Base-by-base conservation (phyloP, 2,329 filamentous ascomycete species). In the Cladosporium phlei region DNA sequence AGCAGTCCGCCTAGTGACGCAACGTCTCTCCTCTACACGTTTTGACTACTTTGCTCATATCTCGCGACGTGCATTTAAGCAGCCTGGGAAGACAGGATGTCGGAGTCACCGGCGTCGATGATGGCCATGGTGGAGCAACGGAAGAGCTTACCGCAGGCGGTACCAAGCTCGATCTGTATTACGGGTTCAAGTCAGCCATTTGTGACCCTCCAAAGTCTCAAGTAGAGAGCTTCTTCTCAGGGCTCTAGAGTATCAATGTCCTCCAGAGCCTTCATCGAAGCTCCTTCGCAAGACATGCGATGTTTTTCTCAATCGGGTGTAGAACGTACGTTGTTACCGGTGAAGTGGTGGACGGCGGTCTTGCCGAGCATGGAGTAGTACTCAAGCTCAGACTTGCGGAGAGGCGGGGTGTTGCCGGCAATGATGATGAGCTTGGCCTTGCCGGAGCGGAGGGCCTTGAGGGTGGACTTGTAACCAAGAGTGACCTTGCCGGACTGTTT, bases 371-470 rank as follows among this genome's bases (percentile, higher is more conserved):
- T 93, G 70, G 81, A 81, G 79, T 90, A 89, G 78, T 88, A 96
- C 79, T 96, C 91, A 51, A 64, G 62, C 80, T 97, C 91, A 66
- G 82, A 88, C 85, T 97, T 98, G 74, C 91, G 85, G 66, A 98
- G 87, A 73, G 93, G 93, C 69, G 91, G 90, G 61, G 90, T 95
- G 82, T 98, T 97, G 76, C 87, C 89, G 62, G 85, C 70, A 69
- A 95, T 94, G 76, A 95, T 89, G 72, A 97, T 88, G 61, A 96
- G 83, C 86, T 97, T 97, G 73, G 93, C 93, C 85, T 96, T 97
- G 74, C 91, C 90, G 62, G 83, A 86, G 67, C 91, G 87, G 63
- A 97, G 86, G 62, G 79, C 78, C 86, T 97, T 95, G 69, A 93
- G 79, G 68, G 80, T 91, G 55, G 82, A 86, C 76, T 91, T 90